A percentile compares a stretch with the other conserved stretches of the same genome.
These are phyloP conservation scores for Monoraphidium neglectum DNA, from an alignment of 139 green algal species.

Conservation along the genomic window DNA sequence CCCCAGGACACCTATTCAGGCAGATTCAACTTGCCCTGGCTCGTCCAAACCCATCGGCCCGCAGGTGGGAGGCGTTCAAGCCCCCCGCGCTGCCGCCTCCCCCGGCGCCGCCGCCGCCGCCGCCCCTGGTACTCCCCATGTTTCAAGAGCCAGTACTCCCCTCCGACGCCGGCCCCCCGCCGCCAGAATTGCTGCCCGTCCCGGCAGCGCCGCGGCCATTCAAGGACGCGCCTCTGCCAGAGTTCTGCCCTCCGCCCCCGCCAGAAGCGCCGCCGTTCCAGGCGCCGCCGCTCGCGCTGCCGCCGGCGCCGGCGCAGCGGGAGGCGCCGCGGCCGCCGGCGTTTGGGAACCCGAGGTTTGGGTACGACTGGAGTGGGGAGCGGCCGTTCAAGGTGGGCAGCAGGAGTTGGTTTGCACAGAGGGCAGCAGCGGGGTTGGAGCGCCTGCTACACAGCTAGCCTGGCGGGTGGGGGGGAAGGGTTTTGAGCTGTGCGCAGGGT, in stretches of 20 bases:
- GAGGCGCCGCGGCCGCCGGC: slow-evolving; percentile 25
- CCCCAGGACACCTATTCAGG: too few relatives aligned
- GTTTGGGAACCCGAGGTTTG: slow-evolving; percentile 44
- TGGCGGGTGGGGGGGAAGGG: too few relatives aligned
- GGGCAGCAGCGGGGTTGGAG: too few relatives aligned
- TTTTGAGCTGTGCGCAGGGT: too few relatives aligned
- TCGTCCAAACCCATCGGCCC: too few relatives aligned
- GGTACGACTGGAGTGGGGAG: slow-evolving; percentile 60
- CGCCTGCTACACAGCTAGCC: too few relatives aligned
- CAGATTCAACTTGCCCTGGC: too few relatives aligned
- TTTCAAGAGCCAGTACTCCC: slow-evolving; percentile 48
- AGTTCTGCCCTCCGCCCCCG: slow-evolving; percentile 5
- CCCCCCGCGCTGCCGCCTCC: slow-evolving; percentile 33
- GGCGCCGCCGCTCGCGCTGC: slow-evolving; percentile 44
- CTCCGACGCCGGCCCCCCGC: slow-evolving; percentile 3
- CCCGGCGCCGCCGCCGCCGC: slow-evolving; percentile 26
- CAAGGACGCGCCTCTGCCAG: background rate
- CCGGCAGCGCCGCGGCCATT: background rate
- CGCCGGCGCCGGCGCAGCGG: slow-evolving; percentile 33
- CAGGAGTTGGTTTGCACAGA: too few relatives aligned
- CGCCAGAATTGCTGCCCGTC: slow-evolving; percentile 40
- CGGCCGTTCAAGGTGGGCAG: slow-evolving; percentile 43
- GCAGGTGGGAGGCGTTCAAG: slow-evolving; percentile 65
- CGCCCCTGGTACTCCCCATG: slow-evolving; percentile 43
- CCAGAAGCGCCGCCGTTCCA: slow-evolving; percentile 18